Conservation (phyloP, 257 asterid species). For the Nicotiana paniculata region DNA sequence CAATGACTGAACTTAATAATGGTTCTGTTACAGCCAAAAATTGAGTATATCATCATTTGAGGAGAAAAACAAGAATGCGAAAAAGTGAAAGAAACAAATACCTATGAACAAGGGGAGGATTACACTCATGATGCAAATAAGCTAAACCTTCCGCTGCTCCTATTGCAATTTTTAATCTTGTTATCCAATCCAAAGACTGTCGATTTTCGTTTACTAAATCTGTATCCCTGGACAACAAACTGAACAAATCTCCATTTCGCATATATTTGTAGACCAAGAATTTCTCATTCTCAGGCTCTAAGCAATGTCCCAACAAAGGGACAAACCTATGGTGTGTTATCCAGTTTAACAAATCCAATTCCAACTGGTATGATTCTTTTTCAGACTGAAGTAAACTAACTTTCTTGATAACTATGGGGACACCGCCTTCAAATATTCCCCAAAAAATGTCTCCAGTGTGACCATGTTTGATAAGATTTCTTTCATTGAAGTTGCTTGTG, state of each 20-base stretch:
- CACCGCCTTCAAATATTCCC: conserved; percentile 46
- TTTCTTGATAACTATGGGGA: conserved; percentile 49
- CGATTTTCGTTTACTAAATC: conserved; percentile 28
- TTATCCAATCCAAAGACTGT: conserved; percentile 79
- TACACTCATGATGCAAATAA: conserved; percentile 66
- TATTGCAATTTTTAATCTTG: conserved; percentile 63
- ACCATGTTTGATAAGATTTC: conserved; percentile 52
- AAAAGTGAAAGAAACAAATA: conserved; percentile 11
- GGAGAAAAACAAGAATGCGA: background rate
- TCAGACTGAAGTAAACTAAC: conserved; percentile 26
- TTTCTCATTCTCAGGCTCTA: conserved; percentile 51
- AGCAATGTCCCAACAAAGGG: conserved; percentile 61
- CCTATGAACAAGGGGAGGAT: conserved; percentile 75
- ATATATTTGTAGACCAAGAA: conserved; percentile 53
- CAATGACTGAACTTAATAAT: background rate
- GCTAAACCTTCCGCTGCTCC: conserved; percentile 70
- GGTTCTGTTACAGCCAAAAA: background rate
- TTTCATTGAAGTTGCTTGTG: conserved; percentile 40
- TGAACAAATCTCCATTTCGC: conserved; percentile 61
- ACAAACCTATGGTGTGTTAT: conserved; percentile 42
- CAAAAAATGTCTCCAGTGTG: conserved; percentile 60
- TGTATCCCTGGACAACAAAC: conserved; percentile 30
- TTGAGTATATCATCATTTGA: background rate
- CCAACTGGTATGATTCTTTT: conserved; percentile 33
- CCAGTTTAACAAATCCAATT: conserved; percentile 46